Base-by-base conservation (phyloP, 768 basidiomycete genomes). In the Leucogyrophana mollusca region DNA sequence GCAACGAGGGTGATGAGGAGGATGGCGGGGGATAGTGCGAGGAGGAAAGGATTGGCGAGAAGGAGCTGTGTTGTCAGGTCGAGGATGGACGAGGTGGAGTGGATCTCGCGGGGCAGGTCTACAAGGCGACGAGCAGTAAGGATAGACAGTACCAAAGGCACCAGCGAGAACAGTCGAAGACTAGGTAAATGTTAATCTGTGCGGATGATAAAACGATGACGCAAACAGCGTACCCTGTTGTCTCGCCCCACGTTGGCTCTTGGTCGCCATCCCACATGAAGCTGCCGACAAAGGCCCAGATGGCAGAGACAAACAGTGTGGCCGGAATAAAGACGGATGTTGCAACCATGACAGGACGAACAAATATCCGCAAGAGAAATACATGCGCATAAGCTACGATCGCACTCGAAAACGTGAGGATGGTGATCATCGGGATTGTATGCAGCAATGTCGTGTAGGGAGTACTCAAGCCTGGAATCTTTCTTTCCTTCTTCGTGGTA, bases 241-340 rank as follows among this genome's bases (percentile, higher is more conserved):
- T 87, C 67, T 90, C 87, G 40, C 87, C 86, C 89, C 88, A 90
- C 9, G 87, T 87, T 30, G 82, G 82, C 46, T 78, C 80, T 34
- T 62, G 60, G 45, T 67, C 59, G n/a, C 57, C 61, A 43, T 75
- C 76, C 72, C 76, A 79, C 69, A 79, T 73, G 54, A 90, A 90
- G 58, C 86, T 88, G 23, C 87, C 89, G 11, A 84, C 71, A 62
- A 92, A 91, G 1, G 89, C 87, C 80, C 89, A 90, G 20, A 90
- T 54, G 6, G 87, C 80, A 34, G 85, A 89, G 40, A 89, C 72
- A 57, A 88, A 76, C 50, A 92, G 70, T 0, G 84, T 83, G 21
- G 77, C 76, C 33, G 90, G 89, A 39, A 89, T 80, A 56, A 87
- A 86, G 21, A 92, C 71, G 14, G 83, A 82, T 0, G 88, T 90